Evolutionary conservation across 768 basidiomycete genomes (phyloP), one percentile per base, ranked within the genome.

Genomic region (Cystofilobasidium capitatum): DNA sequence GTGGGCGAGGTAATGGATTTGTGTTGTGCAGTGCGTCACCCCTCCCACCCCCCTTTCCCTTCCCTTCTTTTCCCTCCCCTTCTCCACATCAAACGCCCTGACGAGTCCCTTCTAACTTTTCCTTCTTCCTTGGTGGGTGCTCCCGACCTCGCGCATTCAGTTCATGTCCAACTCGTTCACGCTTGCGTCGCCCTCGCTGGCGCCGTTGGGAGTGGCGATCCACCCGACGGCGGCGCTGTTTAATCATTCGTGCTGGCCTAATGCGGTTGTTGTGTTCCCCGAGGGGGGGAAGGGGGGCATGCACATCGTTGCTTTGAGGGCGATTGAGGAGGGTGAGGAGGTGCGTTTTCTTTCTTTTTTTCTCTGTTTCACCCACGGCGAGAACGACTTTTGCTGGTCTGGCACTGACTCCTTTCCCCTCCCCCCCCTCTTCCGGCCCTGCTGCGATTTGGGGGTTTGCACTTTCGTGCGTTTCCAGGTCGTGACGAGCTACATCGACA

Each of bases 151-250:
- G 54, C 16, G 4, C 51, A 4, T 26, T 10, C 70, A 98, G 92
- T 92, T 97, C 75, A 83, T 85, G 13, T 88, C 89, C 9, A 99
- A 99, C 75, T 87, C 94, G 0, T 88, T 97, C 74, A 87, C 92
- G 0, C 78, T 96, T 13, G 86, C 91, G 0, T 83, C 86, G 0
- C 85, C 88, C 0, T 82, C 88, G 5, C 79, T 98, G 20, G 82
- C 84, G 2, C 87, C 92, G 0, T 80, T 97, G 40, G 94, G 94
- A 8, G 85, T 86, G 2, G 84, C 87, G n/a, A 82, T 93, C 17
- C 88, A 89, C 0, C 92, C 93, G 0, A 73, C 83, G 0, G 78
- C 86, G 5, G 92, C 92, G 76, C 26, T 69, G 39, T 62, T 54
- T 59, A 71, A 66, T 33, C 64, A 69, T 29, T 88, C 88, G 0